Evolutionary conservation across 352 stramenopile species (phyloP).

Genomic region (Pythium plurisporium): DNA sequence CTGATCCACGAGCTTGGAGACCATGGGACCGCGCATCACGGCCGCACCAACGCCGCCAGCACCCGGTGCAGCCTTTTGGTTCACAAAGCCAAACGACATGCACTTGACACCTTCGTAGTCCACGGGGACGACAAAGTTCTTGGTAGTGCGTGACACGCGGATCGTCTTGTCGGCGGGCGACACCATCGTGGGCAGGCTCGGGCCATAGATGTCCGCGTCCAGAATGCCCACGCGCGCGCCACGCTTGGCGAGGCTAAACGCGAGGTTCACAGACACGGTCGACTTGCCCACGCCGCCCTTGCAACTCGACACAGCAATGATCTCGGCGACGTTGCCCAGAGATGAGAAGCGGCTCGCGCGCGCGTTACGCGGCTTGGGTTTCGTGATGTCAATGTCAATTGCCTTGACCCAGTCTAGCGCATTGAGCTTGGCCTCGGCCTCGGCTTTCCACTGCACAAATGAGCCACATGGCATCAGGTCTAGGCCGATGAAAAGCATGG

Average conservation of each 20-base stretch:
- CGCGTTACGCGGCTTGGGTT: conserved; percentile 54
- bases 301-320: conserved; percentile 90
- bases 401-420: conserved; percentile 69
- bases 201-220: conserved; percentile 99
- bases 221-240: conserved; percentile 96
- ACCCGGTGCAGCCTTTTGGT: conserved; percentile 78
- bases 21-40: conserved; percentile 97
- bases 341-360: conserved; percentile 71
- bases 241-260: conserved; percentile 90
- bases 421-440: conserved; percentile 45
- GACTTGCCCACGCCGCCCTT: conserved; percentile 99
- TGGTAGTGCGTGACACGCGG: conserved; percentile 56
- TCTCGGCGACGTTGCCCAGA: conserved; percentile 78
- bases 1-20: conserved; percentile 97
- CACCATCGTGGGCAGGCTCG: conserved; percentile 96
- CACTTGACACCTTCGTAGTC: conserved; percentile 87
- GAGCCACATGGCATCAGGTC: not conserved
- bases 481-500: not conserved
- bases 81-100: conserved; percentile 93
- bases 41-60: conserved; percentile 79
- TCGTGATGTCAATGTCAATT: conserved; percentile 64
- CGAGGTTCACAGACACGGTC: conserved; percentile 98
- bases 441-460: conserved; percentile 53
- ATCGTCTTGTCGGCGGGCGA: conserved; percentile 65
- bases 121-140: conserved; percentile 80